phyloP scores from a whole-genome alignment of 371 early-diverging fungal species.

The Coemansia sp. region DNA sequence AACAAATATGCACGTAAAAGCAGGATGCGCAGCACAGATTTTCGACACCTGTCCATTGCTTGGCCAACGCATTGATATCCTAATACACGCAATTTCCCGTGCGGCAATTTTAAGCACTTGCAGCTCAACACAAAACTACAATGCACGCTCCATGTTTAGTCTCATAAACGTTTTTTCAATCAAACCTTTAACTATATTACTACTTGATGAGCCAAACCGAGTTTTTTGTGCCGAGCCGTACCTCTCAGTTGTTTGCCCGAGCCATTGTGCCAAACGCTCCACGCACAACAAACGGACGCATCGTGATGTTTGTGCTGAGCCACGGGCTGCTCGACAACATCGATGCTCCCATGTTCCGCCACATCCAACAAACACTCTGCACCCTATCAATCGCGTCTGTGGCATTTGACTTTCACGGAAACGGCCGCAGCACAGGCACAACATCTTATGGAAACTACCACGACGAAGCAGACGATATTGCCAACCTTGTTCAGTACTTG shows the following conservation, averaged over 20 bases:
- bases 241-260: slow-evolving; percentile 16
- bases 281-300: neutral
- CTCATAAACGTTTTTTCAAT: neutral
- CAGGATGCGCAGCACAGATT: no score
- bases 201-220: neutral
- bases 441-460: slow-evolving; percentile 53
- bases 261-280: slow-evolving; percentile 5
- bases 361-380: slow-evolving; percentile 17
- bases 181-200: neutral
- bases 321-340: slow-evolving; percentile 52
- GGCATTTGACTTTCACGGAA: slow-evolving; percentile 53
- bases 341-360: slow-evolving; percentile 30
- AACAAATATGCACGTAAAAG: no score
- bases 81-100: no score
- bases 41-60: no score
- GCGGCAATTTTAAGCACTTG: no score
- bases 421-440: slow-evolving; percentile 48
- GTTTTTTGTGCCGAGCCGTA: slow-evolving; percentile 10
- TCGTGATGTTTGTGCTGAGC: slow-evolving; percentile 36
- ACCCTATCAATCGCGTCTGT: slow-evolving; percentile 22
- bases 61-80: no score
- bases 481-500: slow-evolving; percentile 31
- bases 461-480: slow-evolving; percentile 47
- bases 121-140: no score
- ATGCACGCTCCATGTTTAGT: neutral